A percentile compares a stretch with the other conserved stretches of the same genome.
Evolutionary conservation across 768 basidiomycete species (phyloP).

Genomic region (Rhizopogon sp.): DNA sequence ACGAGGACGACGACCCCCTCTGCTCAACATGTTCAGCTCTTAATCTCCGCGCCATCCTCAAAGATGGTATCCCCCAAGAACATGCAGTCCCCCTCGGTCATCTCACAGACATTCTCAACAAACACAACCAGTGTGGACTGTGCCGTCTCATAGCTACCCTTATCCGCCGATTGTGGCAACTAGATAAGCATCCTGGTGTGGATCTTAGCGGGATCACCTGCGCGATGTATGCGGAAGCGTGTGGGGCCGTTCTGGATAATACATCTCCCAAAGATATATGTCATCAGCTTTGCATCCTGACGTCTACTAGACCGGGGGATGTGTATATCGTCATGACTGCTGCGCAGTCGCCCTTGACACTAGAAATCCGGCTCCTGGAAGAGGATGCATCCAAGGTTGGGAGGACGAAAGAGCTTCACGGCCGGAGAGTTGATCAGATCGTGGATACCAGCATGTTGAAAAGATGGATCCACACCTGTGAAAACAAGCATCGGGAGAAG

Average conservation of each 20-base stretch:
- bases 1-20: not conserved
- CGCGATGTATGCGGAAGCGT: slow-evolving; percentile 3
- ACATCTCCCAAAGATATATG: not conserved
- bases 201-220: slow-evolving; percentile 3
- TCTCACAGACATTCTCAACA: too few species aligned
- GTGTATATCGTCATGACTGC: too few species aligned
- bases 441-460: not conserved
- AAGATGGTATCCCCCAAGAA: too few species aligned
- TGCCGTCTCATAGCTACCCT: not conserved
- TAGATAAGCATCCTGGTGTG: slow-evolving; percentile 7
- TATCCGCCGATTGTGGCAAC: slow-evolving; percentile 12
- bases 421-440: not conserved
- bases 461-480: not conserved
- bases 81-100: too few species aligned
- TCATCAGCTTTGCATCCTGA: slow-evolving; percentile 11
- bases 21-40: slow-evolving; percentile 12
- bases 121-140: too few species aligned
- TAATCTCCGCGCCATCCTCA: too few species aligned
- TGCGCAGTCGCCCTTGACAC: too few species aligned
- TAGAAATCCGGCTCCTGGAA: too few species aligned
- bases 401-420: too few species aligned
- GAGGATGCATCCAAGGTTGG: too few species aligned
- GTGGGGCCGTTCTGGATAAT: slow-evolving; percentile 2
- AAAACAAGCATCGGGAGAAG: not conserved
- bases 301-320: not conserved